phyloP scores from a whole-genome alignment of 352 stramenopile genomes.

The Blastocystis hominis region DNA sequence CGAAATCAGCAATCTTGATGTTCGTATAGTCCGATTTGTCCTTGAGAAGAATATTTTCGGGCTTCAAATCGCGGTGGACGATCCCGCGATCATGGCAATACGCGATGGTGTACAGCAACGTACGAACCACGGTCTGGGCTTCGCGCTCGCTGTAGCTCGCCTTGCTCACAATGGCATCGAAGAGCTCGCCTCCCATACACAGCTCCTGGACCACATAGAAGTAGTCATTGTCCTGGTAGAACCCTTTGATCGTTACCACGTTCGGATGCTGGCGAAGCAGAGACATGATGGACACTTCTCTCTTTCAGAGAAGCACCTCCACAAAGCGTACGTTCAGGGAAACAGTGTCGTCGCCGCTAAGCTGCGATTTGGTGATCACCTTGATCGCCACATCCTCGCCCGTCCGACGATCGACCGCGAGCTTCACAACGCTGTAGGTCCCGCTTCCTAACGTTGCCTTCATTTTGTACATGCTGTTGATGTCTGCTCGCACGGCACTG shows the following conservation, averaged over 20 bases:
- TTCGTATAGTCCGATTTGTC: slow-evolving; percentile 71
- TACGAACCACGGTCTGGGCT: slow-evolving; percentile 72
- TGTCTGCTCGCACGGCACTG: slow-evolving; percentile 10
- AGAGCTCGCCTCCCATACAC: slow-evolving; percentile 46
- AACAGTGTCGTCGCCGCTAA: slow-evolving; percentile 42
- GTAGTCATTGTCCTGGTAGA: slow-evolving; percentile 57
- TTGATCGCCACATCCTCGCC: slow-evolving; percentile 52
- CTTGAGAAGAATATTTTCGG: slow-evolving; percentile 74
- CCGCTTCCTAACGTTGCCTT: slow-evolving; percentile 23
- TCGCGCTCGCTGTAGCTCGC: slow-evolving; percentile 71
- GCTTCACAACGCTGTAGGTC: slow-evolving; percentile 56
- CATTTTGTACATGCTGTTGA: slow-evolving; percentile 54
- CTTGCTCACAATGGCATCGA: slow-evolving; percentile 57
- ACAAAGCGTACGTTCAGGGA: neutral
- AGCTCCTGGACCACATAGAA: slow-evolving; percentile 56
- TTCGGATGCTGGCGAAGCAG: slow-evolving; percentile 53
- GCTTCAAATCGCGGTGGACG: slow-evolving; percentile 68
- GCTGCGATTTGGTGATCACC: slow-evolving; percentile 48
- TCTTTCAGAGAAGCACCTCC: neutral
- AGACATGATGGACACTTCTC: slow-evolving; percentile 54
- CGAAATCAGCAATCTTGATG: slow-evolving; percentile 80
- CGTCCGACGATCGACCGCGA: slow-evolving; percentile 8
- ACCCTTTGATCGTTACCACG: slow-evolving; percentile 52
- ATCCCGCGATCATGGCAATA: slow-evolving; percentile 77
- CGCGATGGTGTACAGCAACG: slow-evolving; percentile 70